Conservation (phyloP, 164 flowering plant genomes). For the Nelumbo lutea region DNA sequence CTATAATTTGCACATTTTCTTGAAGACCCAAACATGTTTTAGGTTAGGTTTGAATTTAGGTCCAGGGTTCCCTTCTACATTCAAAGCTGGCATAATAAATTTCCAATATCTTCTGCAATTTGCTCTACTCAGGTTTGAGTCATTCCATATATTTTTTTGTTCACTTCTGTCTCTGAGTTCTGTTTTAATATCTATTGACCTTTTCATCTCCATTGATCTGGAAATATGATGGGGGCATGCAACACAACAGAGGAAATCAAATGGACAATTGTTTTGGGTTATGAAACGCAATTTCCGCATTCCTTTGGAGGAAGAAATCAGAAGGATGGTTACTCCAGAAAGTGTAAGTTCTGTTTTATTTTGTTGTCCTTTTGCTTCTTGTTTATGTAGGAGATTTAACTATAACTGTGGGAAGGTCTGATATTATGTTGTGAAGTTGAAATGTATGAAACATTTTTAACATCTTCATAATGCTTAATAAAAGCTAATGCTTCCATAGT, state of each 20-base stretch:
- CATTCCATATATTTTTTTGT: not conserved
- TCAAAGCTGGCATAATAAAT: too few relatives aligned
- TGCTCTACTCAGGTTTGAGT: not conserved
- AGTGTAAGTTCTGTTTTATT: slow-evolving; percentile 48
- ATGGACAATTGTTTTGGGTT: slow-evolving; percentile 61
- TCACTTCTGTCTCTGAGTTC: not conserved
- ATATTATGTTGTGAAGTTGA: not conserved
- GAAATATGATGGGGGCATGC: not conserved
- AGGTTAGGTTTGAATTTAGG: not conserved
- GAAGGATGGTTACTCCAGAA: slow-evolving; percentile 88
- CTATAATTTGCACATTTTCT: too few relatives aligned
- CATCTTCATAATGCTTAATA: too few relatives aligned
- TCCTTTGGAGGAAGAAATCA: slow-evolving; percentile 79
- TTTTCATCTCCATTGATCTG: not conserved
- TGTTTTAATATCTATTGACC: not conserved
- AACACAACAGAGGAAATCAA: slow-evolving; percentile 45
- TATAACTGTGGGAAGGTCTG: not conserved
- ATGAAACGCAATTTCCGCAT: slow-evolving; percentile 75
- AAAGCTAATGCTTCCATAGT: too few relatives aligned
- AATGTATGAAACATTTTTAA: not conserved
- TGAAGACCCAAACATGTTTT: not conserved
- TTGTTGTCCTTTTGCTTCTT: not conserved
- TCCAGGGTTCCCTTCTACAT: too few relatives aligned
- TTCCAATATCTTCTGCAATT: not conserved
- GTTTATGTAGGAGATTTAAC: not conserved